Conservation (phyloP, 805 yeast genomes). For the Candida oleophila region DNA sequence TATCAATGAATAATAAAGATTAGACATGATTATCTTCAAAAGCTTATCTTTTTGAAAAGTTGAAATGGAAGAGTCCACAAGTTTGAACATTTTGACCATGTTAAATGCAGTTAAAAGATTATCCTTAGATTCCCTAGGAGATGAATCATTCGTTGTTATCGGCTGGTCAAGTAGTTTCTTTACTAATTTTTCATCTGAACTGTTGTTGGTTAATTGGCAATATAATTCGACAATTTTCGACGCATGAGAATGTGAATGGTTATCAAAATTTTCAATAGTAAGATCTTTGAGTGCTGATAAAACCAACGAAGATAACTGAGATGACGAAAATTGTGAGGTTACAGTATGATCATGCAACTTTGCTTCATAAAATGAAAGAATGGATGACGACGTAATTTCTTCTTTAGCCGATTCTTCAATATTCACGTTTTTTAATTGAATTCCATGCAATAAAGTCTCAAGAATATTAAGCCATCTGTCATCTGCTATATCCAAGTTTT, state of each 20-base stretch:
- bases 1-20: constrained; percentile 56
- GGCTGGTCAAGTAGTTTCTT: constrained; percentile 14
- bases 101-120: constrained; percentile 42
- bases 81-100: constrained; percentile 37
- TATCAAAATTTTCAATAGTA: background rate
- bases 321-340: background rate
- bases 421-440: constrained; percentile 61
- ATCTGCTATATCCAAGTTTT: constrained; percentile 14
- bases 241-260: background rate
- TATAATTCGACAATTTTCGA: constrained; percentile 17
- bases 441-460: constrained; percentile 44
- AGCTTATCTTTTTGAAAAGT: constrained; percentile 34
- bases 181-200: constrained; percentile 8
- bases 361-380: constrained; percentile 4
- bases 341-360: background rate
- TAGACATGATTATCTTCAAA: constrained; percentile 40
- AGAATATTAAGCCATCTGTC: constrained; percentile 40
- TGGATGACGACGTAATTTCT: background rate
- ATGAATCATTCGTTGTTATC: constrained; percentile 9
- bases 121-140: constrained; percentile 8
- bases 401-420: background rate
- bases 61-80: constrained; percentile 28
- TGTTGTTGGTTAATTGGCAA: constrained; percentile 12
- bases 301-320: background rate
- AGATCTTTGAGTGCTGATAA: background rate